Evolutionary conservation across 306 rosid genomes (phyloP), one percentile per base, ranked within the genome.

Genomic region (Albizia julibrissin): DNA sequence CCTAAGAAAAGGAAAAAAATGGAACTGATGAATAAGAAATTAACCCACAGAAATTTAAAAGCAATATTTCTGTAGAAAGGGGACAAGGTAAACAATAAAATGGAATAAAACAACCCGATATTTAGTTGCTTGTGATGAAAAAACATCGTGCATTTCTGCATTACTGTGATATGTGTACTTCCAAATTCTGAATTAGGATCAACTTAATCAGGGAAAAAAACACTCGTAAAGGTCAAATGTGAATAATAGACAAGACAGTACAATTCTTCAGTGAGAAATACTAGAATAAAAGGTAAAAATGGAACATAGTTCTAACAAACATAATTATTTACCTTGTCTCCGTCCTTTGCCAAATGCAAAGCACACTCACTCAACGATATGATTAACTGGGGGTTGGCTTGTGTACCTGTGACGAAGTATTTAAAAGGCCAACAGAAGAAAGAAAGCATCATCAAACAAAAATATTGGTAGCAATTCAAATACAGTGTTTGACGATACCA

Each of bases 311-410:
- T 70, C 26, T 29, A 80, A 33, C 10, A 54, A 15, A 61, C 24
- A 81, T 27, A 52, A 64, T 34, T 19, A 39, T 46, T 40, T 79
- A 95, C 99, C 97, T 93, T 95, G 86, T 95, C 99, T 86, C 94
- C 98, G 64, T 95, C 94, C 84, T 87, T 89, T 66, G 97, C 90
- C 72, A 95, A 90, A 44, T 77, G 91, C 89, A 95, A 87, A 75
- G 93, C 94, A 78, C 93, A 93, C 82, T 92, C 92, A 6, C 86
- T 89, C 76, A 95, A 79, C 61, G 86, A 85, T 68, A 87, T 76
- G 79, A 95, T 82, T 78, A 83, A 62, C 72, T 83, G 83, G 54
- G 91, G 86, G 76, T 86, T 77, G 74, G 85, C 80, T 71, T 69
- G 83, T 68, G 85, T 84, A 79, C 83, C 99, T 92, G 83, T 58